A percentile compares a stretch with the other conserved stretches of the same genome.
These are phyloP conservation scores for Nymphaea thermarum DNA, from an alignment of 164 flowering plant genomes.

Conservation along the genomic window DNA sequence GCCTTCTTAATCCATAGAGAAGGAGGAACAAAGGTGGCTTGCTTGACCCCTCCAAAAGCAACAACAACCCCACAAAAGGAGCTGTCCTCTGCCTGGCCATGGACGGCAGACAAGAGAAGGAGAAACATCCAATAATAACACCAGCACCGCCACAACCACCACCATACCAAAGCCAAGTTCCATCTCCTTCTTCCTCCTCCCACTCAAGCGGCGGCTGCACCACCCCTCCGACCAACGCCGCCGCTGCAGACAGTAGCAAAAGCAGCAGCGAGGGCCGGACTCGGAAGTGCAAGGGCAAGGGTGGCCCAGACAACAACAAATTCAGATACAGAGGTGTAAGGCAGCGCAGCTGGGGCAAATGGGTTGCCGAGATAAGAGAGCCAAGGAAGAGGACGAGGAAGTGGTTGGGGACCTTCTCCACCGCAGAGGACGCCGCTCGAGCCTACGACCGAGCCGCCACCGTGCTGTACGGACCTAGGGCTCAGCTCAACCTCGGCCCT, in stretches of 20 bases:
- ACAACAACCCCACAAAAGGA: background rate
- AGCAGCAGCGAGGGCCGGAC: slow-evolving; percentile 5
- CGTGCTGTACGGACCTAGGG: slow-evolving; percentile 69
- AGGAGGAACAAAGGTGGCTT: background rate
- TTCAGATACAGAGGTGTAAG: slow-evolving; percentile 81
- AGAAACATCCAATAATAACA: background rate
- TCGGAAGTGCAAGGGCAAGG: slow-evolving; percentile 55
- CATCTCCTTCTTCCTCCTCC: slow-evolving; percentile 5
- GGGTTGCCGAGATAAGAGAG: slow-evolving; percentile 98
- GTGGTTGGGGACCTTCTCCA: slow-evolving; percentile 91
- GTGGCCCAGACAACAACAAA: slow-evolving; percentile 86
- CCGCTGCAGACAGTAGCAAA: too few relatives aligned
- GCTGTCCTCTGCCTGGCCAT: slow-evolving; percentile 1
- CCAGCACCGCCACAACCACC: background rate
- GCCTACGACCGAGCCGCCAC: slow-evolving; percentile 94
- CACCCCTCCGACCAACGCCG: slow-evolving; percentile 1
- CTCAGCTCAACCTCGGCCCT: slow-evolving; percentile 80
- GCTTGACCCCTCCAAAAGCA: background rate
- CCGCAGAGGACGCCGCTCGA: slow-evolving; percentile 93
- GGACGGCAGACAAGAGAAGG: slow-evolving; percentile 5
- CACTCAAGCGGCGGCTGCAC: slow-evolving; percentile 4
- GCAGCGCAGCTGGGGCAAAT: slow-evolving; percentile 93
- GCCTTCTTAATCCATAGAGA: slow-evolving; percentile 1
- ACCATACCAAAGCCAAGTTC: slow-evolving; percentile 1
- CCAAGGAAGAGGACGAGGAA: slow-evolving; percentile 70